phyloP scores from a whole-genome alignment of 2,329 filamentous ascomycete species.

The Claviceps maximensis region DNA sequence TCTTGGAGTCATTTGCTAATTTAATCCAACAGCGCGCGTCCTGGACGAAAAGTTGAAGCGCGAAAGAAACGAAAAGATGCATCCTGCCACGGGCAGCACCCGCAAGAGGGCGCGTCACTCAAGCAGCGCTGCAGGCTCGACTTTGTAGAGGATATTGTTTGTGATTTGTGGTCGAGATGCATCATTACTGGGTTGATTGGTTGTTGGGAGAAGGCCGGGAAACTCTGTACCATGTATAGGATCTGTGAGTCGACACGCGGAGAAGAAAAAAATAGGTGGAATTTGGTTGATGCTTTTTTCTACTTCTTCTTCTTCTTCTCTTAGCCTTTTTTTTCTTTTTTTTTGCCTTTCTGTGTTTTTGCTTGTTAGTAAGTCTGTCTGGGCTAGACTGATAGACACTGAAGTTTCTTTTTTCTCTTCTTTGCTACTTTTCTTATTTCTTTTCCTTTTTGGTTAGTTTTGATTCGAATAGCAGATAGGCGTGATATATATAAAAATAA shows the following conservation, averaged over 20 bases:
- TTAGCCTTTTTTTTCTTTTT: not conserved
- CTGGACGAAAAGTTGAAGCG: conserved; percentile 54
- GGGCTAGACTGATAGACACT: not conserved
- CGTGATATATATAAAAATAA: no score
- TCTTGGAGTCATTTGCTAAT: conserved; percentile 5
- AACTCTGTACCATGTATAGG: not conserved
- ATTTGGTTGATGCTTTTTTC: not conserved
- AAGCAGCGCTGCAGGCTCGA: conserved; percentile 14
- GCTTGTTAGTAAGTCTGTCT: no score
- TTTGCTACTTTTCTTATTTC: not conserved
- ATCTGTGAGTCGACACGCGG: not conserved
- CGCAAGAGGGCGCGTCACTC: conserved; percentile 47
- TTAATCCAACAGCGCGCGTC: conserved; percentile 37
- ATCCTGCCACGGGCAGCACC: conserved; percentile 33
- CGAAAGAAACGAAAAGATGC: conserved; percentile 47
- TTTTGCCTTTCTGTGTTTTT: no score
- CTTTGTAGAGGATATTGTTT: not conserved
- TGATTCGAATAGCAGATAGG: no score
- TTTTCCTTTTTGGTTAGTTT: not conserved
- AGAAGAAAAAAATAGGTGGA: not conserved
- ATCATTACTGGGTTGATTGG: no score
- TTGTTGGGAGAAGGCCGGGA: not conserved
- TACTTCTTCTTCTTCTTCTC: not conserved
- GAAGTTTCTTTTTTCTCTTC: no score
- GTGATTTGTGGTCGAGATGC: not conserved